These are phyloP conservation scores for Holtermanniella nyarrowii DNA, from an alignment of 768 basidiomycete genomes.

Conservation along the genomic window DNA sequence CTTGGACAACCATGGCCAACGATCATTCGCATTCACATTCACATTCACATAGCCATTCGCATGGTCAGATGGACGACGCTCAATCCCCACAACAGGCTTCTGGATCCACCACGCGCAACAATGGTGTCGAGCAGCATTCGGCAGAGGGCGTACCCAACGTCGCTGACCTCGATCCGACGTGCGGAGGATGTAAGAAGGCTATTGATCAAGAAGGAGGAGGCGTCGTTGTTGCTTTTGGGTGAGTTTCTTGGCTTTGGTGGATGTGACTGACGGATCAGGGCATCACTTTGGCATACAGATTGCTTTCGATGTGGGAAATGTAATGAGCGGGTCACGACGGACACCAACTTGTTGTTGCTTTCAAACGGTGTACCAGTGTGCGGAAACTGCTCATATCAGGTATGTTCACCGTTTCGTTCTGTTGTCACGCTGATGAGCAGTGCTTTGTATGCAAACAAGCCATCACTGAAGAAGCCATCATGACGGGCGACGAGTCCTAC, in stretches of 20 bases:
- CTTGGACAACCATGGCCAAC: too few species aligned
- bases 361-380: constrained; percentile 92
- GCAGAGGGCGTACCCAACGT: constrained; percentile 18
- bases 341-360: constrained; percentile 90
- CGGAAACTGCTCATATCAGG: constrained; percentile 39
- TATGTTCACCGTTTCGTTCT: constrained; percentile 5
- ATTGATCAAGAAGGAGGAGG: constrained; percentile 40
- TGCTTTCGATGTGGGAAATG: constrained; percentile 95
- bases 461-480: constrained; percentile 97
- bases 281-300: constrained; percentile 68
- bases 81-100: not conserved
- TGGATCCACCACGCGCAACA: not conserved
- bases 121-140: too few species aligned
- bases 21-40: too few species aligned
- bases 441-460: constrained; percentile 90
- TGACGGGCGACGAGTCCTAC: constrained; percentile 96
- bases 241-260: constrained; percentile 37
- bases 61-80: not conserved
- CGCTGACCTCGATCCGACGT: constrained; percentile 31
- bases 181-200: constrained; percentile 33
- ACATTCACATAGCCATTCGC: too few species aligned
- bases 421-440: constrained; percentile 42
- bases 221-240: constrained; percentile 94
- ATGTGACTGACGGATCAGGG: constrained; percentile 45
- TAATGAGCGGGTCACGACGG: constrained; percentile 75